A percentile compares a stretch with the other conserved stretches of the same genome.
Evolutionary conservation across 495 filamentous ascomycete species (phyloP).

Genomic region (Daldinia vernicosa): DNA sequence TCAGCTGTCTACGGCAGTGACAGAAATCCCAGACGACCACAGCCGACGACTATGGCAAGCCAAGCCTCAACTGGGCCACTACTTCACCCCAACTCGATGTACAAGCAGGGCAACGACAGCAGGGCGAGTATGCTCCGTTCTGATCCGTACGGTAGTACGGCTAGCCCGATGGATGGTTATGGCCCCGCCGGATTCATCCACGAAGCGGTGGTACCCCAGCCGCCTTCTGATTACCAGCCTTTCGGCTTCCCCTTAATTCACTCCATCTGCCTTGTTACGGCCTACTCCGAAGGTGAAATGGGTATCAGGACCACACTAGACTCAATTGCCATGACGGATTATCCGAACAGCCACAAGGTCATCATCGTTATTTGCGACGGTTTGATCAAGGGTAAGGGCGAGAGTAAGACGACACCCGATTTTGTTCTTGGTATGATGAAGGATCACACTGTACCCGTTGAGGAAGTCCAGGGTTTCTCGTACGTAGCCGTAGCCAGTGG

Average conservation of each 20-base stretch:
- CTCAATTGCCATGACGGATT: conserved; percentile 97
- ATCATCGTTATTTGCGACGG: conserved; percentile 97
- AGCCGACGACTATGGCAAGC: conserved; percentile 94
- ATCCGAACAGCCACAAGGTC: conserved; percentile 97
- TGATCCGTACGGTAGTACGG: conserved; percentile 60
- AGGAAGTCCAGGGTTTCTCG: conserved; percentile 87
- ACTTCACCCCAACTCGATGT: conserved; percentile 74
- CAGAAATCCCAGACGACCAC: conserved; percentile 61
- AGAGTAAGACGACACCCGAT: conserved; percentile 87
- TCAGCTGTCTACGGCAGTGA: conserved; percentile 85
- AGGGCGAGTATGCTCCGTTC: conserved; percentile 61
- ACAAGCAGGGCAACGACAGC: conserved; percentile 77
- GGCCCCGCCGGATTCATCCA: conserved; percentile 96
- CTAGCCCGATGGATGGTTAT: conserved; percentile 71
- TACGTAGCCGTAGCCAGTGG: conserved; percentile 97
- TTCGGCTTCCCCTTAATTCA: conserved; percentile 96
- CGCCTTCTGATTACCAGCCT: conserved; percentile 96
- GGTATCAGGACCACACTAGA: conserved; percentile 94
- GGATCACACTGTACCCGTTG: conserved; percentile 78
- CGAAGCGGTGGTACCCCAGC: conserved; percentile 94
- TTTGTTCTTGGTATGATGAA: conserved; percentile 93
- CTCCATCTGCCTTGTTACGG: conserved; percentile 91
- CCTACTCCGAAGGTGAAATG: conserved; percentile 95
- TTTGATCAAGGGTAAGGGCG: conserved; percentile 95
- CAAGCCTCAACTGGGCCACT: conserved; percentile 85